phyloP scores from a whole-genome alignment of 2,329 filamentous ascomycete species.

The Fusarium camptoceras region DNA sequence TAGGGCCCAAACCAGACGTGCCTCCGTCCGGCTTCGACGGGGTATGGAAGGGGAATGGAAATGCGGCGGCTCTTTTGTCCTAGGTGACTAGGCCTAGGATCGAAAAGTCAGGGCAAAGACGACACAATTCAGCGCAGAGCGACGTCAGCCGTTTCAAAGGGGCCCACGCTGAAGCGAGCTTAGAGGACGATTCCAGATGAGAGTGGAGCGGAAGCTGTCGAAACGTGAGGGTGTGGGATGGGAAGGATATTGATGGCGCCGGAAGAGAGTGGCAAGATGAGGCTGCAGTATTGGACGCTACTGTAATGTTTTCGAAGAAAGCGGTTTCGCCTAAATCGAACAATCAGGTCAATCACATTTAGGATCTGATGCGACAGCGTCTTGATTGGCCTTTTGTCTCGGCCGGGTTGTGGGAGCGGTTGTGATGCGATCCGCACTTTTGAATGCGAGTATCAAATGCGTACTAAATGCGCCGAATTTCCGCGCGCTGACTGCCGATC shows the following conservation, averaged over 20 bases:
- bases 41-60: constrained; percentile 45
- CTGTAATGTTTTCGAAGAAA: constrained; percentile 27
- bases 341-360: constrained; percentile 32
- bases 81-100: constrained; percentile 44
- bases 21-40: constrained; percentile 41
- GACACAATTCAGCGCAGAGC: constrained; percentile 20
- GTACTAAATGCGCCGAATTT: constrained; percentile 33
- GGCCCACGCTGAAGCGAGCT: constrained; percentile 33
- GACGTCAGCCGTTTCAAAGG: constrained; percentile 43
- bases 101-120: constrained; percentile 41
- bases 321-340: constrained; percentile 38
- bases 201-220: constrained; percentile 33
- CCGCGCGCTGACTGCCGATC: constrained; percentile 38
- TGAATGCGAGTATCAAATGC: constrained; percentile 29
- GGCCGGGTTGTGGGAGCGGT: constrained; percentile 27
- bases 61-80: constrained; percentile 49
- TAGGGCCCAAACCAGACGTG: constrained; percentile 34
- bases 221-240: constrained; percentile 32
- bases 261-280: constrained; percentile 45
- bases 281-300: constrained; percentile 26
- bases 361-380: constrained; percentile 42
- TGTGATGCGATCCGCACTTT: constrained; percentile 45
- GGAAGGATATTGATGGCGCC: constrained; percentile 34
- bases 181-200: constrained; percentile 21
- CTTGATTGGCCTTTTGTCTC: constrained; percentile 33